Percentiles rank a stretch among this genome's conserved stretches.
Evolutionary conservation across 805 yeast species (phyloP).

Genomic region (Saturnispora mendoncae): DNA sequence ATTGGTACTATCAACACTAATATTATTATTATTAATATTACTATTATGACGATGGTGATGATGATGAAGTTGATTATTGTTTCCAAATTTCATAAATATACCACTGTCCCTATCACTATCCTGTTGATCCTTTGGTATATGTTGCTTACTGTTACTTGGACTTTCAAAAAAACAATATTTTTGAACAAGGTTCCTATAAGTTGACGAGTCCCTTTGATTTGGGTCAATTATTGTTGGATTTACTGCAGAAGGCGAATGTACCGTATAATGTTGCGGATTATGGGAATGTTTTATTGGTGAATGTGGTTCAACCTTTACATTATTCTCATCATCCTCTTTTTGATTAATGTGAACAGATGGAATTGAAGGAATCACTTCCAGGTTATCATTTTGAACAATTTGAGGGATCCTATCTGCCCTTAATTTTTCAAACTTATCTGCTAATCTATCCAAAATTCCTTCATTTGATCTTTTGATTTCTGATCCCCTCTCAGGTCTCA

Average conservation of each 20-base stretch:
- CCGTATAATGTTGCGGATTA: no score
- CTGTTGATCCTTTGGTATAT: not conserved
- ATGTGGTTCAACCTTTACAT: not conserved
- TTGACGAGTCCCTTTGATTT: slow-evolving; percentile 32
- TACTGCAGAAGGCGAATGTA: slow-evolving; percentile 1
- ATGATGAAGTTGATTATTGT: no score
- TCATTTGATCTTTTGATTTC: slow-evolving; percentile 6
- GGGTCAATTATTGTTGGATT: slow-evolving; percentile 6
- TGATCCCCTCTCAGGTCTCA: slow-evolving; percentile 4
- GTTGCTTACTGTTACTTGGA: not conserved
- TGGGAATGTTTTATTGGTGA: not conserved
- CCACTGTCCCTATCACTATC: no score
- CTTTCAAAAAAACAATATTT: slow-evolving; percentile 52
- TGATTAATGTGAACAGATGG: not conserved
- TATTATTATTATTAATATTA: no score
- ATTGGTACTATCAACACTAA: no score
- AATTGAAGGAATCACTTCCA: not conserved
- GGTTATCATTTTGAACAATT: not conserved
- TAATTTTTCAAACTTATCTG: not conserved
- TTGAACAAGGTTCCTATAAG: slow-evolving; percentile 49
- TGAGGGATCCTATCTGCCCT: not conserved
- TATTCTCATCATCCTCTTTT: not conserved
- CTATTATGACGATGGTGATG: no score
- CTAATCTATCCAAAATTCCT: not conserved
- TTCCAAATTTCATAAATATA: no score